phyloP scores from a whole-genome alignment of 306 rosid species.

The Cercis canadensis region DNA sequence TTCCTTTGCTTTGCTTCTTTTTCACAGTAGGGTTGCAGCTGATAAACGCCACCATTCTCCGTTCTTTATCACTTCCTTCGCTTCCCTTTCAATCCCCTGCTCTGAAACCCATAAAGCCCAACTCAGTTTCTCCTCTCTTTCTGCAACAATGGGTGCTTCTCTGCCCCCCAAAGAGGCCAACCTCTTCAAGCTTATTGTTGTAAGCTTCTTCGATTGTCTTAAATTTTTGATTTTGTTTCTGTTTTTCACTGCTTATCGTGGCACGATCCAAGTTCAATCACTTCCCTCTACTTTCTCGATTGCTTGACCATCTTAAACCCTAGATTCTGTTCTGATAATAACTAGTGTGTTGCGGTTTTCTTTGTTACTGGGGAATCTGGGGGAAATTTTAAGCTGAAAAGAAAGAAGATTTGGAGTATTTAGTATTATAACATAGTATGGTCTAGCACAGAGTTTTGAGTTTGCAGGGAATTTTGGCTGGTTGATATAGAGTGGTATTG shows the following conservation, averaged over 20 bases:
- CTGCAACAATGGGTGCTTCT: constrained; percentile 84
- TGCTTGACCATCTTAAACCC: constrained; percentile 48
- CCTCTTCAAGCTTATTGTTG: constrained; percentile 99
- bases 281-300: constrained; percentile 17
- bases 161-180: constrained; percentile 92
- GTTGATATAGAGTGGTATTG: background rate
- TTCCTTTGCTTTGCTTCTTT: constrained; percentile 24
- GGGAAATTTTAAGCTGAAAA: background rate
- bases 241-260: constrained; percentile 15
- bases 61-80: background rate
- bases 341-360: constrained; percentile 1
- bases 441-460: constrained; percentile 6
- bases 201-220: constrained; percentile 43
- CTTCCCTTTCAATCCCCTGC: constrained; percentile 2
- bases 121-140: constrained; percentile 20
- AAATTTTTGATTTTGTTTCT: background rate
- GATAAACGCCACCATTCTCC: constrained; percentile 63
- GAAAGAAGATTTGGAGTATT: constrained; percentile 14
- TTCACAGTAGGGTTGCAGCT: constrained; percentile 72
- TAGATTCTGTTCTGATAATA: constrained; percentile 39
- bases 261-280: constrained; percentile 41
- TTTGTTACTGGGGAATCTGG: background rate
- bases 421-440: constrained; percentile 9
- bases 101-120: constrained; percentile 19
- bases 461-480: constrained; percentile 1